phyloP scores from a whole-genome alignment of 1,284 basidiomycete genomes.

The Tilletia indica region DNA sequence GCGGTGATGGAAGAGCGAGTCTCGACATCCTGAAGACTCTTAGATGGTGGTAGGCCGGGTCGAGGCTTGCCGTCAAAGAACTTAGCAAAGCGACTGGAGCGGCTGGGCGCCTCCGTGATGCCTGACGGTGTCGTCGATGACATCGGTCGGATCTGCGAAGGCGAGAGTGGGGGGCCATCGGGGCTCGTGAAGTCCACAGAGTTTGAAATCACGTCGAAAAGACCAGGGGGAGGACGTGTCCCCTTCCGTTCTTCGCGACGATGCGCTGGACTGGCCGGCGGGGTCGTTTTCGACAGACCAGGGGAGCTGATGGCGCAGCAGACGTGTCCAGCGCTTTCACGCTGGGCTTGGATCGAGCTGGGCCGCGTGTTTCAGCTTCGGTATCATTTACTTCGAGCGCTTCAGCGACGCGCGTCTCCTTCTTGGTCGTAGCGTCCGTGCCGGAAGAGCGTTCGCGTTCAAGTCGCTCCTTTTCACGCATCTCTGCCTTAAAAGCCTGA shows the following conservation, averaged over 20 bases:
- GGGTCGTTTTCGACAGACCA: slow-evolving; percentile 16
- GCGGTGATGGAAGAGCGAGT: no score
- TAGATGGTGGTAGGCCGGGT: slow-evolving; percentile 5
- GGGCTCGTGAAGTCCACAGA: not conserved
- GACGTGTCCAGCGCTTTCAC: no score
- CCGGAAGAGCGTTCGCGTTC: slow-evolving; percentile 25
- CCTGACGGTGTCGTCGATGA: not conserved
- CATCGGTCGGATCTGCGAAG: not conserved
- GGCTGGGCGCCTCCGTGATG: slow-evolving; percentile 27
- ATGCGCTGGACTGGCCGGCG: no score
- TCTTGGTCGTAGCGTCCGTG: no score
- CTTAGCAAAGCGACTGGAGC: slow-evolving; percentile 53
- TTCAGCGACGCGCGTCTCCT: no score
- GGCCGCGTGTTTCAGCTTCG: no score
- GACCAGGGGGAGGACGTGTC: no score
- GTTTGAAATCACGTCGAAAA: not conserved
- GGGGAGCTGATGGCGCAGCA: slow-evolving; percentile 19
- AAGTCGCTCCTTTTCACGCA: slow-evolving; percentile 76
- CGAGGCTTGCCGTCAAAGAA: slow-evolving; percentile 43
- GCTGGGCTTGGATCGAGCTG: no score
- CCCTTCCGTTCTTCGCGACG: no score
- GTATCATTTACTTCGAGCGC: no score
- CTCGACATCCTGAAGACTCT: slow-evolving; percentile 9
- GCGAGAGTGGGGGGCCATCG: not conserved
- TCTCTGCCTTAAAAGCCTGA: slow-evolving; percentile 82